These are phyloP conservation scores for Claviceps paspali DNA, from an alignment of 2,329 filamentous ascomycete species.

Conservation along the genomic window DNA sequence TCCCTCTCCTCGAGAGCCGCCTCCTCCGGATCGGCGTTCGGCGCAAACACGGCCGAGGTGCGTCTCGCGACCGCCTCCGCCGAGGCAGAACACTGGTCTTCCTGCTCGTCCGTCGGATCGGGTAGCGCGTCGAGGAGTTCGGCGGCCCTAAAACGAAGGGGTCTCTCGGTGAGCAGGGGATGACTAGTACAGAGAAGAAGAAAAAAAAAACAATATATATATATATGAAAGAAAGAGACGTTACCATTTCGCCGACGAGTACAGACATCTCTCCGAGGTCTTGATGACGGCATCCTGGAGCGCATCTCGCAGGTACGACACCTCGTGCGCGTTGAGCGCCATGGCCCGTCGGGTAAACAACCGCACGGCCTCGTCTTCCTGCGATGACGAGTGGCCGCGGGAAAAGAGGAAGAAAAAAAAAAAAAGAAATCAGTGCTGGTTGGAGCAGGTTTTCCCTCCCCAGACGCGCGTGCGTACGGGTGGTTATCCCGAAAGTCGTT, in stretches of 20 bases:
- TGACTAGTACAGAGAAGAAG: neutral
- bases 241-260: slow-evolving; percentile 93
- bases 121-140: slow-evolving; percentile 80
- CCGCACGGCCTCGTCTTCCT: no score
- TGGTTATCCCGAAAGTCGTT: no score
- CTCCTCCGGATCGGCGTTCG: slow-evolving; percentile 55
- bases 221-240: neutral
- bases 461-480: no score
- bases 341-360: slow-evolving; percentile 23
- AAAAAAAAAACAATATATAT: no score
- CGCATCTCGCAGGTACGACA: slow-evolving; percentile 51
- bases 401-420: no score
- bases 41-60: slow-evolving; percentile 32
- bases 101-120: slow-evolving; percentile 36
- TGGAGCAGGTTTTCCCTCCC: no score
- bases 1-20: slow-evolving; percentile 64
- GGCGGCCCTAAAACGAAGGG: slow-evolving; percentile 53
- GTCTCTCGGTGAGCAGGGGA: no score
- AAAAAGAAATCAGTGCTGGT: no score
- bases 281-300: slow-evolving; percentile 77
- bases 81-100: slow-evolving; percentile 24
- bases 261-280: slow-evolving; percentile 88
- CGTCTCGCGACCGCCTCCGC: slow-evolving; percentile 17
- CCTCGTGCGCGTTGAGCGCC: slow-evolving; percentile 40
- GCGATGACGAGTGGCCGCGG: no score